Evolutionary conservation across 495 filamentous ascomycete genomes (phyloP).

Genomic region (Chaetomium tenue): DNA sequence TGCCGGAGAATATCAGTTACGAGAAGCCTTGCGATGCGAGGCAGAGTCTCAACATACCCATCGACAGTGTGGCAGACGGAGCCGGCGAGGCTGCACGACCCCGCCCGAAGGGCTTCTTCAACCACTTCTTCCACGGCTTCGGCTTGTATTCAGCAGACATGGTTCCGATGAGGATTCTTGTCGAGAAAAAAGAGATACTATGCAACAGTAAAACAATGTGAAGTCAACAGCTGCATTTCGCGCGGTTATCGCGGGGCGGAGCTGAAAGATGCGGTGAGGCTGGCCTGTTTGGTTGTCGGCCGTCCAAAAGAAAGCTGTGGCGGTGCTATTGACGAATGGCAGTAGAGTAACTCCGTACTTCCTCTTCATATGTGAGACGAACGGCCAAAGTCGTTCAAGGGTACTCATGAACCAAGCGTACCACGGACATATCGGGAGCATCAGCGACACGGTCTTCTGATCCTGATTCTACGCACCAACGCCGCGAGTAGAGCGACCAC

Average conservation of each 20-base stretch:
- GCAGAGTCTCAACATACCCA: constrained; percentile 16
- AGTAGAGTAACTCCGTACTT: no score
- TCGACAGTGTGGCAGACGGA: constrained; percentile 9
- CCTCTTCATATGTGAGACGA: not conserved
- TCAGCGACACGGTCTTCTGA: constrained; percentile 5
- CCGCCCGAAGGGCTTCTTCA: constrained; percentile 7
- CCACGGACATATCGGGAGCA: constrained; percentile 8
- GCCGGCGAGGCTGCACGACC: not conserved
- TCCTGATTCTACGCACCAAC: not conserved
- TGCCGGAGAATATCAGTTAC: no score
- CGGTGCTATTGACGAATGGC: no score
- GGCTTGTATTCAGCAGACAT: no score
- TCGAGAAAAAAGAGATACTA: no score
- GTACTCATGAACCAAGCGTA: not conserved
- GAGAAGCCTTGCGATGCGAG: constrained; percentile 1
- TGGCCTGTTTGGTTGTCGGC: not conserved
- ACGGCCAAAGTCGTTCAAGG: not conserved
- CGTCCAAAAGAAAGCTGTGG: no score
- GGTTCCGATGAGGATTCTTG: no score
- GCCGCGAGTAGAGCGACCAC: no score
- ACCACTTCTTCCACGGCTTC: constrained; percentile 3
- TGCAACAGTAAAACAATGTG: no score
- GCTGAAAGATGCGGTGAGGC: not conserved
- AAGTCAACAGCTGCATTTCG: constrained; percentile 1
- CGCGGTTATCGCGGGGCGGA: not conserved